A percentile compares a stretch with the other conserved stretches of the same genome.
These are phyloP conservation scores for Syncephalastrum sp. DNA, from an alignment of 371 early-diverging fungal species.

Conservation along the genomic window DNA sequence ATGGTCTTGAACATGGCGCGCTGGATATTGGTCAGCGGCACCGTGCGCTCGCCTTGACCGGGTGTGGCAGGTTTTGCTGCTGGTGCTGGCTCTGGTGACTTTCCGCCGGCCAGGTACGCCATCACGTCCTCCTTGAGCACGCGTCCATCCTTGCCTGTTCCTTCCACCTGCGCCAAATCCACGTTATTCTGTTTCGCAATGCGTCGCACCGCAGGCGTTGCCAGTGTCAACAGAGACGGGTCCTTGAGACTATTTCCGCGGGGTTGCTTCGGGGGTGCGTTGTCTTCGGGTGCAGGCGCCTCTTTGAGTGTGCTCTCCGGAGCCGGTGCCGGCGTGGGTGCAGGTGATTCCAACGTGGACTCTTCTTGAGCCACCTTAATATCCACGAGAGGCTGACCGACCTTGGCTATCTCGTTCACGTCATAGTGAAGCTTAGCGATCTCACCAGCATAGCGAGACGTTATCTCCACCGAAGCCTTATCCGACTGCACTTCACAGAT, in stretches of 20 bases:
- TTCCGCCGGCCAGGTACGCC: conserved; percentile 36
- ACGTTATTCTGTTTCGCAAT: conserved; percentile 81
- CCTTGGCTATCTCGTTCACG: conserved; percentile 89
- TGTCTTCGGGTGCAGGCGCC: conserved; percentile 4
- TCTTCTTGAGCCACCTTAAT: conserved; percentile 73
- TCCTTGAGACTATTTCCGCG: conserved; percentile 1
- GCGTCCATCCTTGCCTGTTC: conserved; percentile 87
- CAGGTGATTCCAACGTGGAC: conserved; percentile 2
- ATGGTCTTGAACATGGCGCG: conserved; percentile 97
- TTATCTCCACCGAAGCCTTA: conserved; percentile 98
- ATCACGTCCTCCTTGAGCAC: conserved; percentile 91
- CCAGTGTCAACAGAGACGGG: conserved; percentile 32
- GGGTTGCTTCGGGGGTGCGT: not conserved
- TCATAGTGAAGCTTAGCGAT: conserved; percentile 79
- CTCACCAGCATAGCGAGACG: conserved; percentile 91
- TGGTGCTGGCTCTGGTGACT: conserved; percentile 1
- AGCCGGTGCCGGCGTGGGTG: not conserved
- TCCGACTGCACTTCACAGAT: conserved; percentile 98
- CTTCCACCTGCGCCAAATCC: conserved; percentile 70
- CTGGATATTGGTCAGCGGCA: conserved; percentile 79
- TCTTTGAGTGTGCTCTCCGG: not conserved
- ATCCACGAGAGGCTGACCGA: conserved; percentile 92
- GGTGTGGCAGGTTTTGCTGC: not conserved
- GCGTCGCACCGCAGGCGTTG: conserved; percentile 93
- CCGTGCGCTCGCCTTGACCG: conserved; percentile 15